Conservation (phyloP, 371 early-diverging fungal species). For the Synchytrium microbalum region DNA sequence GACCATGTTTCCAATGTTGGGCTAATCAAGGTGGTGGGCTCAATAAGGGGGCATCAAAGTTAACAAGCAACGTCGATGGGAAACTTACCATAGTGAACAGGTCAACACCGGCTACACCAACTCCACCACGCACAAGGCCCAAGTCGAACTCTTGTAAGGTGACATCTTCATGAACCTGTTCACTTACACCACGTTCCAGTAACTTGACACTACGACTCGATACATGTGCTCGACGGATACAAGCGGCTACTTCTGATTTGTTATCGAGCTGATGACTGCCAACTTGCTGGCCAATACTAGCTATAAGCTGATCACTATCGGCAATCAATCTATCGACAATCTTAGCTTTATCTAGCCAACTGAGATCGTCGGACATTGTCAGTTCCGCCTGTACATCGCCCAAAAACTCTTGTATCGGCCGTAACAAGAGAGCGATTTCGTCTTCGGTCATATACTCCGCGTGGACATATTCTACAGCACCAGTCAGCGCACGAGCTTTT, state of each 20-base stretch:
- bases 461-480: background rate
- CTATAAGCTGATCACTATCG: background rate
- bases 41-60: too few species aligned
- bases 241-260: background rate
- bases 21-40: too few species aligned
- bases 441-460: background rate
- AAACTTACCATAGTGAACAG: background rate
- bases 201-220: background rate
- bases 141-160: background rate
- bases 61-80: conserved; percentile 30
- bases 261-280: background rate
- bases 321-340: background rate
- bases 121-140: background rate
- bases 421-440: background rate
- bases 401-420: background rate
- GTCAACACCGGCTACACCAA: background rate
- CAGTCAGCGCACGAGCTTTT: background rate
- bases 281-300: background rate
- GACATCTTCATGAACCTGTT: background rate
- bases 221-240: background rate
- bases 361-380: background rate
- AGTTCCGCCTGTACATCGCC: background rate
- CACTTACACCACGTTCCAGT: background rate
- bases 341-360: background rate
- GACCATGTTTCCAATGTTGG: conserved; percentile 35